A percentile compares a stretch with the other conserved stretches of the same genome.
Conservation (phyloP, 352 stramenopile genomes). For the Thalassiosira hispida region DNA sequence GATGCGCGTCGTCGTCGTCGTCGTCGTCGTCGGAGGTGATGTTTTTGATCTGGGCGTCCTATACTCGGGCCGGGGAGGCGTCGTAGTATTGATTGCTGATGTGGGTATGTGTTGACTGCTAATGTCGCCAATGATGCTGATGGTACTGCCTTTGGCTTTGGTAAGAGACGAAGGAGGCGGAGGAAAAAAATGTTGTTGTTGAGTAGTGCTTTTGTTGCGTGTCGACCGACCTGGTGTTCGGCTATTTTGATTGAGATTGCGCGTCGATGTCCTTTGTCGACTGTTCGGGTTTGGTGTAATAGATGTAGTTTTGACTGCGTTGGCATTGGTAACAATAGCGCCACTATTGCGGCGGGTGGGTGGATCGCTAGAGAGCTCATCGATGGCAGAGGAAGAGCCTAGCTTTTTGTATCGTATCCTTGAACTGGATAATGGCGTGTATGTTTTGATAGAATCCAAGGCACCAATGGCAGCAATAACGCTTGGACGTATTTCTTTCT, state of each 20-base stretch:
- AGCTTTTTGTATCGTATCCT: neutral
- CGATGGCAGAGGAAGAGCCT: neutral
- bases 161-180: neutral
- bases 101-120: neutral
- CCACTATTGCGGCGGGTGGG: too few species aligned
- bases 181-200: neutral
- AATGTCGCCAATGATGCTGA: neutral
- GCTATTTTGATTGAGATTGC: neutral
- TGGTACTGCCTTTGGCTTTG: neutral
- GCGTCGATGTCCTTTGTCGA: neutral
- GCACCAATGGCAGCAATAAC: neutral
- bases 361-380: neutral
- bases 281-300: neutral
- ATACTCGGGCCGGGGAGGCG: too few species aligned
- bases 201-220: neutral
- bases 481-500: neutral
- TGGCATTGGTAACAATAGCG: neutral
- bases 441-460: neutral
- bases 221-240: neutral
- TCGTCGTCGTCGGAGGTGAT: neutral
- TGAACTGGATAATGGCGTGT: neutral
- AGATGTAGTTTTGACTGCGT: neutral
- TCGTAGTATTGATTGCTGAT: neutral
- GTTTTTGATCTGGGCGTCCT: neutral
- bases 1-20: neutral